A percentile compares a stretch with the other conserved stretches of the same genome.
These are phyloP conservation scores for Podaxis sp. DNA, from an alignment of 768 basidiomycete genomes.

Conservation along the genomic window DNA sequence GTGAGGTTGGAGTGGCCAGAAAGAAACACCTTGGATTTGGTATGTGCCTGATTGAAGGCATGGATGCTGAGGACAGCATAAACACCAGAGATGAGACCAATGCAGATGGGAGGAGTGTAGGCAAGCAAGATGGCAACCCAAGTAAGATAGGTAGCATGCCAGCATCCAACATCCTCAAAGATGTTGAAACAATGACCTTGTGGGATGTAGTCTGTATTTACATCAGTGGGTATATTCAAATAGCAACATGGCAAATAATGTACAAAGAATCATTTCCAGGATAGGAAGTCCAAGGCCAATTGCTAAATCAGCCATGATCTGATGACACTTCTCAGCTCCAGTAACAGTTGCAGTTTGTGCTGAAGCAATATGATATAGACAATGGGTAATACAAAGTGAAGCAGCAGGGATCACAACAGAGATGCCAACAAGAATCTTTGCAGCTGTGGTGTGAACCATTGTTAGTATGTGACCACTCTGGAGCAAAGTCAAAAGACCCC, in stretches of 20 bases:
- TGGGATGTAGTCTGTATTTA: constrained; percentile 43
- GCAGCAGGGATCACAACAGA: constrained; percentile 51
- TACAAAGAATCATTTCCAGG: constrained; percentile 45
- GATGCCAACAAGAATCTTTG: constrained; percentile 44
- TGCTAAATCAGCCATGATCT: constrained; percentile 47
- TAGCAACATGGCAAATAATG: constrained; percentile 17
- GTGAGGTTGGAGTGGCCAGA: constrained; percentile 42
- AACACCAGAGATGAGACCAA: constrained; percentile 38
- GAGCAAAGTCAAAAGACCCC: constrained; percentile 24
- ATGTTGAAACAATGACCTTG: constrained; percentile 65
- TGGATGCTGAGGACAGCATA: constrained; percentile 41
- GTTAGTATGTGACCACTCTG: not conserved
- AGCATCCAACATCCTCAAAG: constrained; percentile 58
- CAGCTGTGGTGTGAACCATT: constrained; percentile 27
- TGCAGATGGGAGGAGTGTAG: constrained; percentile 38
- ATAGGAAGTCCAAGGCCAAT: constrained; percentile 55
- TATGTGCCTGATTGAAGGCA: constrained; percentile 38
- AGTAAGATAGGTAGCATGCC: constrained; percentile 47
- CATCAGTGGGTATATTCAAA: not conserved
- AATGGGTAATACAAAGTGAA: constrained; percentile 58
- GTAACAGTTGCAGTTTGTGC: constrained; percentile 52
- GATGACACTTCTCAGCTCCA: constrained; percentile 49
- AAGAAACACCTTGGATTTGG: constrained; percentile 44
- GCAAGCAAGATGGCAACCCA: constrained; percentile 43
- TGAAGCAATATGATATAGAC: constrained; percentile 59